Base-by-base conservation (phyloP, 768 basidiomycete species). In the Candolleomyces eurysporus region DNA sequence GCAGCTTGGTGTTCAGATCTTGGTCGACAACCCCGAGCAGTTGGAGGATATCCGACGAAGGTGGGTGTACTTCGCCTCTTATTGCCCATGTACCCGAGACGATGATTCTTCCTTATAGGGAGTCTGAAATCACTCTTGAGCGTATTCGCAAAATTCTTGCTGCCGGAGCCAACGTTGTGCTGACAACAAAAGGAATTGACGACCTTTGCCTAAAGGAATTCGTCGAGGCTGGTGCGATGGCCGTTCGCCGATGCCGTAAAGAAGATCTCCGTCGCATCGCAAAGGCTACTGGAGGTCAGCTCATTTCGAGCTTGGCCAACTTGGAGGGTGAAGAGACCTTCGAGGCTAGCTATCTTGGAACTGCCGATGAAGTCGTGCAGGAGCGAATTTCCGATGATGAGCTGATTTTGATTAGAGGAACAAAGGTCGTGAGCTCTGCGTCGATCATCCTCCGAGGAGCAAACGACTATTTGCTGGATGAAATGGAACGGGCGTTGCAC, bases 341-440 rank as follows among this genome's bases (percentile, higher is more conserved):
- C 69, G 97, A 99, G 72, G 80, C 94, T 26, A 88, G 86, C 73
- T 90, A 87, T 73, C 81, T 99, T 46, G 96, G 96, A n/a, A 80
- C 77, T 51, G 96, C 96, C 4, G 96, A 98, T 17, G 97, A 98
- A 75, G 97, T 98, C 65, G 83, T 93, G 5, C 96, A 99, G 73
- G 95, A 98, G 77, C 84, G 96, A 63, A 94, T 98, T 72, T 90
- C 94, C n/a, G 97, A 99, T 69, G 97, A 99, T 72, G 96, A 99
- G 72, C 83, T 97, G 49, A 98, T 98, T 73, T 79, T 99, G 65
- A 81, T 98, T 79, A 99, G 98, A 79, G 97, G 97, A 3, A 98
- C 96, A 54, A 98, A 96, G 77, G 90, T 94, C 46, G 96, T 98
- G 71, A 95, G 78, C 78, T 96, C 94, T 22, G 82, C 91, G 14